Conservation (phyloP, 164 flowering plant genomes). For the Liriodendron chinense region DNA sequence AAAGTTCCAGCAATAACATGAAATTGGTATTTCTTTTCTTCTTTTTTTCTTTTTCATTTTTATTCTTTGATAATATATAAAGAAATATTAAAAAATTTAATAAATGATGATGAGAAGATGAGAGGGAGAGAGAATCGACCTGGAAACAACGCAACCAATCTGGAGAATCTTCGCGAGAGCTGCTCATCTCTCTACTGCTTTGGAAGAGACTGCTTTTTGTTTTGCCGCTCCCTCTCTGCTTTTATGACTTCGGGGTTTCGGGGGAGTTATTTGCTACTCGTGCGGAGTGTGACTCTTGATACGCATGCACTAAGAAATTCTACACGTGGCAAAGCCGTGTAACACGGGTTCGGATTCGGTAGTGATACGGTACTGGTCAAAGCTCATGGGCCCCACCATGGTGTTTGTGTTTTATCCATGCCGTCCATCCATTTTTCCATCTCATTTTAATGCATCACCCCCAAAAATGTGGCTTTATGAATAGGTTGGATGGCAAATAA, state of each 20-base stretch:
- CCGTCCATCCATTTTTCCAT: no score
- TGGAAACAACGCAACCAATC: constrained; percentile 72
- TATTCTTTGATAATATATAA: background rate
- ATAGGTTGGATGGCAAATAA: no score
- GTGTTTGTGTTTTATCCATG: no score
- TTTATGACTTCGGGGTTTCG: background rate
- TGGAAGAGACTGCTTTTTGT: background rate
- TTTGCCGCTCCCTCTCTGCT: background rate
- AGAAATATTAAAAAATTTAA: background rate
- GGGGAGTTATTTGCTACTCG: no score
- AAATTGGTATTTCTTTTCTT: no score
- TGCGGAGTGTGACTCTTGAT: no score
- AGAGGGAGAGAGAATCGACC: constrained; percentile 27
- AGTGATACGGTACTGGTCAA: no score
- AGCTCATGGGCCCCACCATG: no score
- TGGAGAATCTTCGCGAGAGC: constrained; percentile 65
- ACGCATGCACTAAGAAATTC: background rate
- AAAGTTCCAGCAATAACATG: background rate
- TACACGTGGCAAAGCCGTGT: background rate
- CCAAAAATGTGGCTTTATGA: no score
- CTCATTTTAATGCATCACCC: no score
- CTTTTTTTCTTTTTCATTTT: no score
- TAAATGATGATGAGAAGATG: background rate
- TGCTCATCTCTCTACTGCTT: constrained; percentile 32
- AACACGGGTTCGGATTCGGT: background rate